A percentile compares a stretch with the other conserved stretches of the same genome.
phyloP scores from a whole-genome alignment of 2,329 filamentous ascomycete species.

The Fusarium scirpi region DNA sequence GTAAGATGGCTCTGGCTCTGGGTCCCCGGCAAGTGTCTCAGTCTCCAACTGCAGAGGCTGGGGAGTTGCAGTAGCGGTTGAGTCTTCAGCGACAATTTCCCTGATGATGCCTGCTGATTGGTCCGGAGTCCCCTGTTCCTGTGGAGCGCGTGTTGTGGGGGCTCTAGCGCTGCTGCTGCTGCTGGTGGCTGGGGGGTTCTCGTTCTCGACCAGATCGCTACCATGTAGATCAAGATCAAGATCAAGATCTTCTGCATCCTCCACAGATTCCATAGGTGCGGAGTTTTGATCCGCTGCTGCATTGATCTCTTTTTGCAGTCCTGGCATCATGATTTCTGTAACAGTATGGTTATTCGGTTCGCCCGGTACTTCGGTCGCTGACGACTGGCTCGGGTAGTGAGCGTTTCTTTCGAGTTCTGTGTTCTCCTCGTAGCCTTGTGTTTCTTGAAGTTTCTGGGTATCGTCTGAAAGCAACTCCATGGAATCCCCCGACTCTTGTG shows the following conservation, averaged over 20 bases:
- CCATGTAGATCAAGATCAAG: neutral
- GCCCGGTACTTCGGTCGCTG: conserved; percentile 21
- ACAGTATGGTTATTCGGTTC: conserved; percentile 24
- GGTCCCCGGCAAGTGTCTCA: conserved; percentile 11
- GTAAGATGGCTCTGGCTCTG: conserved; percentile 7
- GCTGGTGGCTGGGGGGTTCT: conserved; percentile 9
- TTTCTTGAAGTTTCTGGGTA: conserved; percentile 42
- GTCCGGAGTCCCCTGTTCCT: conserved; percentile 13
- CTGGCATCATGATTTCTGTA: conserved; percentile 43
- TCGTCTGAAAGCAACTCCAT: conserved; percentile 47
- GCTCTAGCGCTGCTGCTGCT: conserved; percentile 8
- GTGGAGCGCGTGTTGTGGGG: conserved; percentile 11
- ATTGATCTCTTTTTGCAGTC: conserved; percentile 26
- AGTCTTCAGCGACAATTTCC: conserved; percentile 9
- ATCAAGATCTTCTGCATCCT: conserved; percentile 16
- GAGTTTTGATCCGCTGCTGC: conserved; percentile 12
- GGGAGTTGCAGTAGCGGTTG: conserved; percentile 11
- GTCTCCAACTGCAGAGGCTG: conserved; percentile 23
- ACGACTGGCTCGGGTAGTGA: conserved; percentile 27
- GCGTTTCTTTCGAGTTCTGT: conserved; percentile 41
- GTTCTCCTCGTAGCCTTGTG: conserved; percentile 35
- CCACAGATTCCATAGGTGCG: conserved; percentile 19
- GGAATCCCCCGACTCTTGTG: conserved; percentile 48
- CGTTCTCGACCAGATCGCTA: neutral
- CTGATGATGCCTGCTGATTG: conserved; percentile 23